Evolutionary conservation across 2,329 filamentous ascomycete species (phyloP).

Genomic region (Mycosphaerella arachidis): DNA sequence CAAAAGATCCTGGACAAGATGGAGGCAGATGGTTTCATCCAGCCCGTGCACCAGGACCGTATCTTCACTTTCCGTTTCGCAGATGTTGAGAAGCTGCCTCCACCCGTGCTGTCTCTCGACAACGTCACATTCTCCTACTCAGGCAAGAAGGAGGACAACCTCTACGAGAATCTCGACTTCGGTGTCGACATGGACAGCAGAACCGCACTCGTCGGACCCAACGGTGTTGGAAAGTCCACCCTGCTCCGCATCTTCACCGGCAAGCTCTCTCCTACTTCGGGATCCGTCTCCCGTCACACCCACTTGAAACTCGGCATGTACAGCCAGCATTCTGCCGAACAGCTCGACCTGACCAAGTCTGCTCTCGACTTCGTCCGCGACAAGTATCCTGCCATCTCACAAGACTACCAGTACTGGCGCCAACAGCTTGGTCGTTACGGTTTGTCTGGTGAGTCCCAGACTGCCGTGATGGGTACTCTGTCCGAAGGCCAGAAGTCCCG

Average conservation of each 20-base stretch:
- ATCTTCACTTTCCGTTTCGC: conserved; percentile 98
- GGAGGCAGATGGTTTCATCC: conserved; percentile 98
- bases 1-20: conserved; percentile 99
- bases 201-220: conserved; percentile 93
- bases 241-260: conserved; percentile 94
- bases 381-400: conserved; percentile 81
- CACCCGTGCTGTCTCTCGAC: conserved; percentile 92
- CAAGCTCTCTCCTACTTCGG: conserved; percentile 79
- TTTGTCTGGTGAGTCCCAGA: conserved; percentile 87
- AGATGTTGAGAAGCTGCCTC: conserved; percentile 98
- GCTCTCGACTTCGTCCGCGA: conserved; percentile 96
- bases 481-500: conserved; percentile 97
- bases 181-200: conserved; percentile 99
- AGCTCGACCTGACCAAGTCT: conserved; percentile 97
- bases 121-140: conserved; percentile 98
- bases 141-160: conserved; percentile 78
- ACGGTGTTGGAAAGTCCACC: conserved; percentile 98
- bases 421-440: conserved; percentile 96
- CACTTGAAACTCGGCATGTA: conserved; percentile 98
- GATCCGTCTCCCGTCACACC: conserved; percentile 83
- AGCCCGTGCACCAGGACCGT: conserved; percentile 76
- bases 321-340: conserved; percentile 96
- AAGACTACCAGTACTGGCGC: conserved; percentile 99
- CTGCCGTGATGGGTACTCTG: conserved; percentile 93
- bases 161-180: conserved; percentile 95